A percentile compares a stretch with the other conserved stretches of the same genome.
Conservation (phyloP, 345 rosid species). For the Trapa bicornis region DNA sequence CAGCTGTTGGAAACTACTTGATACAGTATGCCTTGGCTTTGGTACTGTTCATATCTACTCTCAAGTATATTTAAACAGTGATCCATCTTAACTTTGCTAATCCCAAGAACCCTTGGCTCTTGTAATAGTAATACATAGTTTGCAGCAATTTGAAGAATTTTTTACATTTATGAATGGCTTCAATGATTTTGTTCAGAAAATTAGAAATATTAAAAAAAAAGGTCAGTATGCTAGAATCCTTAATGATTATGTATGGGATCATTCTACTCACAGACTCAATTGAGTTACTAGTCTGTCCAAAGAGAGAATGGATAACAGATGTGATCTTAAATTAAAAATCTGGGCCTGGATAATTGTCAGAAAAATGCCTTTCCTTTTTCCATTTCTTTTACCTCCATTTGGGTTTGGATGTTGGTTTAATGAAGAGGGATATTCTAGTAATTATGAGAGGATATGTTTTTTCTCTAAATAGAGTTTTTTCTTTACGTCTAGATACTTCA, state of each 20-base stretch:
- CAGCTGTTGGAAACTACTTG: conserved; percentile 69
- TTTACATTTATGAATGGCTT: background rate
- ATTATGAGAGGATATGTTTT: background rate
- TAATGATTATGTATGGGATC: background rate
- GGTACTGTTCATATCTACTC: conserved; percentile 26
- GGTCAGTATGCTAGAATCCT: background rate
- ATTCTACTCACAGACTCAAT: background rate
- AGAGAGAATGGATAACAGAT: background rate
- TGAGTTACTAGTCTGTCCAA: background rate
- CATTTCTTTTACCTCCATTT: background rate
- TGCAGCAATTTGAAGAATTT: background rate
- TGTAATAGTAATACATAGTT: background rate
- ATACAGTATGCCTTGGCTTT: conserved; percentile 94
- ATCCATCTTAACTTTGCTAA: background rate
- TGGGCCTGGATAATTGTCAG: background rate
- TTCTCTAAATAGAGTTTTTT: background rate
- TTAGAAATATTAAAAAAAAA: background rate
- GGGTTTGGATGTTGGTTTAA: background rate
- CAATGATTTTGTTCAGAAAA: background rate
- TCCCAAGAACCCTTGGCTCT: conserved; percentile 6
- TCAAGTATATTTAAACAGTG: background rate
- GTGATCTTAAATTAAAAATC: background rate
- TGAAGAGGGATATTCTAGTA: background rate
- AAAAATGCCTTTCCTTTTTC: background rate
- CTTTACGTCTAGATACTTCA: background rate